Percentiles rank a stretch among this genome's conserved stretches.
These are phyloP conservation scores for Mycena metata DNA, from an alignment of 768 basidiomycete species.

Conservation along the genomic window DNA sequence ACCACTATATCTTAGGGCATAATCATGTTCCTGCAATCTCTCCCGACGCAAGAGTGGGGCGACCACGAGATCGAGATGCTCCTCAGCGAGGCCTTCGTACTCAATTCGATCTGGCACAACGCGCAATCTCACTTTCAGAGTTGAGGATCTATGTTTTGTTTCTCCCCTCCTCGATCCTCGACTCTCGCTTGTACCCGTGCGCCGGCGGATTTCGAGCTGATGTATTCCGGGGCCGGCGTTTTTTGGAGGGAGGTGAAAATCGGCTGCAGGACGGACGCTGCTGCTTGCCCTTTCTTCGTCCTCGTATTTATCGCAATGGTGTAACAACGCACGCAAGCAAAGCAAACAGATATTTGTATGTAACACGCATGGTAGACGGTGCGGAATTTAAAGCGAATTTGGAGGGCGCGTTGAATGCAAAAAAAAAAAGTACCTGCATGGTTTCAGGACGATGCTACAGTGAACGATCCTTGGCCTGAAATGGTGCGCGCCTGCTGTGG, in stretches of 20 bases:
- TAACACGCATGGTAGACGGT: slow-evolving; percentile 21
- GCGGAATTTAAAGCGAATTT: slow-evolving; percentile 13
- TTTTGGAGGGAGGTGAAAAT: slow-evolving; percentile 70
- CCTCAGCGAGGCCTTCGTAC: slow-evolving; percentile 95
- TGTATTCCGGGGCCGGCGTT: too few species aligned
- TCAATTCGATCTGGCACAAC: slow-evolving; percentile 93
- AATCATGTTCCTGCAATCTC: slow-evolving; percentile 97
- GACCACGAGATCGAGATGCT: slow-evolving; percentile 97
- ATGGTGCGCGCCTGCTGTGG: background rate
- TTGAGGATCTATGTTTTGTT: too few species aligned
- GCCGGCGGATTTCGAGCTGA: too few species aligned
- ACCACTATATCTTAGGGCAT: slow-evolving; percentile 75
- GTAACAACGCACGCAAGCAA: slow-evolving; percentile 15
- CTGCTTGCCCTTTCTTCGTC: background rate
- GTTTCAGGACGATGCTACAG: background rate
- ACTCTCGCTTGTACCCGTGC: too few species aligned
- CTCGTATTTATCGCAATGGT: slow-evolving; percentile 28
- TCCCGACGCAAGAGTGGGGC: slow-evolving; percentile 94
- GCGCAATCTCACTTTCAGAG: slow-evolving; percentile 77
- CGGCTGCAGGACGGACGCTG: background rate
- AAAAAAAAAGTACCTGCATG: too few species aligned
- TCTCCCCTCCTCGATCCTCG: too few species aligned
- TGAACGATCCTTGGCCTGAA: too few species aligned
- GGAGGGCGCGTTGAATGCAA: too few species aligned
- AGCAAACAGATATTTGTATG: slow-evolving; percentile 12